Conservation (phyloP, 176 grass and related monocot genomes). For the Aegilops umbellulata region DNA sequence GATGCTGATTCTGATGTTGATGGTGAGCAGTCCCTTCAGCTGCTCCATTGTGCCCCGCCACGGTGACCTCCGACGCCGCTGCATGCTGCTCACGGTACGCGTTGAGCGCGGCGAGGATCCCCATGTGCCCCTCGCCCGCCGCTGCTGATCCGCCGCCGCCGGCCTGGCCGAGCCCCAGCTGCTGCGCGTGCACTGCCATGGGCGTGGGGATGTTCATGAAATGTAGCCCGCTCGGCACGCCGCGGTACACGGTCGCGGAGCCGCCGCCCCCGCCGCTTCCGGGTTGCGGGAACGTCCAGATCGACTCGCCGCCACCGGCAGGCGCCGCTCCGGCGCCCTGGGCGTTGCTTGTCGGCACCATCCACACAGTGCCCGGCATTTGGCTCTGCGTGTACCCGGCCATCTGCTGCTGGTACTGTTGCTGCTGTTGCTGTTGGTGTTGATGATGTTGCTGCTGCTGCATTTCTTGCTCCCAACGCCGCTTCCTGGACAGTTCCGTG, state of each 20-base stretch:
- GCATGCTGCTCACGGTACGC: constrained; percentile 53
- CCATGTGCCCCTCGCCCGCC: constrained; percentile 35
- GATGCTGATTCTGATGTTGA: not conserved
- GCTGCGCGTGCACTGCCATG: constrained; percentile 48
- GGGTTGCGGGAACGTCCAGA: constrained; percentile 78
- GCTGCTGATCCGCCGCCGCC: not conserved
- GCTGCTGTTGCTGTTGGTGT: constrained; percentile 52
- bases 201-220: constrained; percentile 57
- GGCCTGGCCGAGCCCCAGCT: constrained; percentile 36
- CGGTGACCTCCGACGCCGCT: constrained; percentile 34
- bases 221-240: constrained; percentile 65
- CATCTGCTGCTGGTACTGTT: constrained; percentile 78
- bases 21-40: not conserved
- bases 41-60: constrained; percentile 30
- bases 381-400: constrained; percentile 82
- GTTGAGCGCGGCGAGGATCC: constrained; percentile 48
- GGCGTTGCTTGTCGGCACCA: constrained; percentile 75
- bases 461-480: constrained; percentile 72
- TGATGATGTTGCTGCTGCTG: constrained; percentile 33
- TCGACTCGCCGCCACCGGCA: constrained; percentile 47
- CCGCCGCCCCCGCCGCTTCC: constrained; percentile 25
- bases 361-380: constrained; percentile 79
- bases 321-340: constrained; percentile 28
- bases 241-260: constrained; percentile 57
- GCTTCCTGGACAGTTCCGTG: constrained; percentile 52